These are phyloP conservation scores for Croton laevigatus DNA, from an alignment of 441 rosid genomes.

Conservation along the genomic window DNA sequence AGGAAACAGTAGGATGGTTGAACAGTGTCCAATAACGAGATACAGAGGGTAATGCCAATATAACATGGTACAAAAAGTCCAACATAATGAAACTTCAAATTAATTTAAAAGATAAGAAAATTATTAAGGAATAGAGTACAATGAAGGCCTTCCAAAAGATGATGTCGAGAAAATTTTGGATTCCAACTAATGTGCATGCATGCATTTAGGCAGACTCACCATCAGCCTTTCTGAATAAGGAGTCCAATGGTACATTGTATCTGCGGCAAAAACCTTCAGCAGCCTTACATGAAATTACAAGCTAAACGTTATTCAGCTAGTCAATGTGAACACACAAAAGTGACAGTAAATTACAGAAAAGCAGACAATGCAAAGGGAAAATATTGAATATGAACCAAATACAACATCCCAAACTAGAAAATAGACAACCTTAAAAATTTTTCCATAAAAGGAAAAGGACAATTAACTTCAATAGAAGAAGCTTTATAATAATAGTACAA, in stretches of 20 bases:
- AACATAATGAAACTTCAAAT: not conserved
- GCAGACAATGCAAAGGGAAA: no score
- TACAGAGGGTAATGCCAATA: not conserved
- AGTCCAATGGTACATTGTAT: slow-evolving; percentile 59
- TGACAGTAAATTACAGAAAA: no score
- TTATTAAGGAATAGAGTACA: not conserved
- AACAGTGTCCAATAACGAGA: not conserved
- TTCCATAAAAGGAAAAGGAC: not conserved
- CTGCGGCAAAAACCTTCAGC: slow-evolving; percentile 93
- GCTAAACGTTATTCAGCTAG: slow-evolving; percentile 1
- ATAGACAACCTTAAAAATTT: not conserved
- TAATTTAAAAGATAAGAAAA: slow-evolving; percentile 3
- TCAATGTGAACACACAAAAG: not conserved
- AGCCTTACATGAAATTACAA: slow-evolving; percentile 54
- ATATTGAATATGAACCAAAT: not conserved
- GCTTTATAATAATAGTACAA: not conserved
- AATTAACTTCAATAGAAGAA: not conserved
- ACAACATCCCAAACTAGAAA: not conserved
- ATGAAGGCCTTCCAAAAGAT: not conserved
- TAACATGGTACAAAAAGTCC: not conserved
- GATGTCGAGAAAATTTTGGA: not conserved
- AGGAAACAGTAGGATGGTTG: not conserved
- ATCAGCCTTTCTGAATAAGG: slow-evolving; percentile 57
- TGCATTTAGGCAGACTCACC: slow-evolving; percentile 50
- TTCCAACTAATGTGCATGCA: not conserved